Conservation (phyloP, 805 yeast genomes). For the Phaffomyces opuntiae region DNA sequence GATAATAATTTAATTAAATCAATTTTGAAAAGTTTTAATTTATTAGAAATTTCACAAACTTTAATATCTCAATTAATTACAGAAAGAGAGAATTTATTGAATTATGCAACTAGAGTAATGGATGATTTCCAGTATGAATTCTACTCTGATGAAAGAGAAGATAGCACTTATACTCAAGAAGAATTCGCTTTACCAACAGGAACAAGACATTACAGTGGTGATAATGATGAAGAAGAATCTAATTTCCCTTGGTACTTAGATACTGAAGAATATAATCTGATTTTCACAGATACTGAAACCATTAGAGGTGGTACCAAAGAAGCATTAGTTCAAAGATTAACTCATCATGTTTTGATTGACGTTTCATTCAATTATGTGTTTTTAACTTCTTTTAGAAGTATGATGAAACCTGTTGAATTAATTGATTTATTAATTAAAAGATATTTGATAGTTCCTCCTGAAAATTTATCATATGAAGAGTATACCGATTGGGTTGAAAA, state of each 20-base stretch:
- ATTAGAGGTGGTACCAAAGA: slow-evolving; percentile 79
- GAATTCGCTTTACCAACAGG: slow-evolving; percentile 24
- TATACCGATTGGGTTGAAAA: slow-evolving; percentile 69
- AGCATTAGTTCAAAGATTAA: slow-evolving; percentile 73
- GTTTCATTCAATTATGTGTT: slow-evolving; percentile 61
- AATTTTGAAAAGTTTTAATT: slow-evolving; percentile 27
- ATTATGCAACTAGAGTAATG: slow-evolving; percentile 73
- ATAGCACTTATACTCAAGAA: slow-evolving; percentile 21
- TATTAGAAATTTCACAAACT: slow-evolving; percentile 28
- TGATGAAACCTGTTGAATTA: slow-evolving; percentile 60
- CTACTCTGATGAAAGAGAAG: slow-evolving; percentile 40
- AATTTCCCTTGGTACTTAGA: slow-evolving; percentile 68
- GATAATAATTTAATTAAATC: slow-evolving; percentile 25
- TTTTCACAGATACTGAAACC: slow-evolving; percentile 62
- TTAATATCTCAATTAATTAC: slow-evolving; percentile 55
- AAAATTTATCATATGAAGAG: slow-evolving; percentile 77
- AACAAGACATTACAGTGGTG: slow-evolving; percentile 10
- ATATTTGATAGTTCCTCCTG: slow-evolving; percentile 74
- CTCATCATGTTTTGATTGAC: slow-evolving; percentile 62
- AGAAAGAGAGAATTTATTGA: slow-evolving; percentile 62
- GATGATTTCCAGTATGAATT: slow-evolving; percentile 58
- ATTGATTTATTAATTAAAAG: slow-evolving; percentile 53
- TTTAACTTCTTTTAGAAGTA: slow-evolving; percentile 68
- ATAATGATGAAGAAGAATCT: slow-evolving; percentile 11
- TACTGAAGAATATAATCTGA: slow-evolving; percentile 51